Percentiles rank a stretch among this genome's conserved stretches.
Conservation (phyloP, 805 yeast species). For the Jamesozyma rosinii region DNA sequence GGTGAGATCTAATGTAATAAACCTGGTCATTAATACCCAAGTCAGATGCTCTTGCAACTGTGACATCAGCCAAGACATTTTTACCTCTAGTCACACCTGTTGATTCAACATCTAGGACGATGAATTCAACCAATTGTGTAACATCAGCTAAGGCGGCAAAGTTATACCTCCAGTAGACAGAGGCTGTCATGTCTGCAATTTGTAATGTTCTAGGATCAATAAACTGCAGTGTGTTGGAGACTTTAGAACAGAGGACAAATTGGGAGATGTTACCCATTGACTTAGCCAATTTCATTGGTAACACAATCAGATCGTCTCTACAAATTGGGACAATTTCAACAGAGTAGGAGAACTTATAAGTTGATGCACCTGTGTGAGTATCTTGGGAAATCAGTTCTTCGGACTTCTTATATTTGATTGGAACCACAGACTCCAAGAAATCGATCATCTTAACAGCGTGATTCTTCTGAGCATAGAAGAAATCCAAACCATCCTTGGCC, state of each 20-base stretch:
- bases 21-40: constrained; percentile 78
- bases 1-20: constrained; percentile 78
- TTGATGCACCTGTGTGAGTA: constrained; percentile 80
- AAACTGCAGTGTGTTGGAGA: constrained; percentile 77
- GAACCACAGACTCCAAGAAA: constrained; percentile 76
- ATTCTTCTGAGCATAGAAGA: constrained; percentile 77
- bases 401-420: constrained; percentile 71
- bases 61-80: constrained; percentile 77
- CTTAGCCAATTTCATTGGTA: constrained; percentile 80
- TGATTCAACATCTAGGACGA: constrained; percentile 90
- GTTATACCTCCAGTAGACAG: constrained; percentile 72
- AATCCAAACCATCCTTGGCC: constrained; percentile 88
- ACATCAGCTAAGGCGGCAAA: constrained; percentile 70
- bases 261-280: constrained; percentile 75
- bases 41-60: constrained; percentile 83
- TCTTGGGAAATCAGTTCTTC: constrained; percentile 88
- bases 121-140: constrained; percentile 71
- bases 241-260: constrained; percentile 73
- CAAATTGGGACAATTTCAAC: constrained; percentile 94
- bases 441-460: constrained; percentile 94
- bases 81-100: constrained; percentile 72
- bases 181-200: constrained; percentile 61
- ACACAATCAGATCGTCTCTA: constrained; percentile 88
- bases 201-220: constrained; percentile 78
- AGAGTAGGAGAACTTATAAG: constrained; percentile 84